phyloP scores from a whole-genome alignment of 2,329 filamentous ascomycete genomes.

The Hypoxylon sp. region DNA sequence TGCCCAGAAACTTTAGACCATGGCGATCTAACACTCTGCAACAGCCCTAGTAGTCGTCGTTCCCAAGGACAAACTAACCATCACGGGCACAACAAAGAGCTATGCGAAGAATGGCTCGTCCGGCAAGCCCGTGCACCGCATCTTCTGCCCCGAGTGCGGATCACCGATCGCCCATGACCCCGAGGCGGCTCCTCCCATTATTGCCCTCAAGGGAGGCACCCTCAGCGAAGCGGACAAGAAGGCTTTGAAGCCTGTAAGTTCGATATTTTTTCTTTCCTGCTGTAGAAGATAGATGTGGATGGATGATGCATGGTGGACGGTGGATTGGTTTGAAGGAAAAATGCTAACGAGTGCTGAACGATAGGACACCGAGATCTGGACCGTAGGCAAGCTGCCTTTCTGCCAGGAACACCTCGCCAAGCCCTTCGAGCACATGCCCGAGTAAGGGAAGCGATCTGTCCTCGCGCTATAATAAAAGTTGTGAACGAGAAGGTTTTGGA shows the following conservation, averaged over 20 bases:
- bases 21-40: slow-evolving; percentile 30
- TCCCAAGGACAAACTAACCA: slow-evolving; percentile 74
- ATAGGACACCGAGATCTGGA: slow-evolving; percentile 79
- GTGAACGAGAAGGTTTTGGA: neutral
- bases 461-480: neutral
- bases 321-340: neutral
- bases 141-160: slow-evolving; percentile 79
- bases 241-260: slow-evolving; percentile 73
- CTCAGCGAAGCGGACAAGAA: slow-evolving; percentile 76
- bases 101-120: slow-evolving; percentile 72
- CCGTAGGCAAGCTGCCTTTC: slow-evolving; percentile 77
- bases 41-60: slow-evolving; percentile 76
- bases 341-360: slow-evolving; percentile 21
- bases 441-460: slow-evolving; percentile 53
- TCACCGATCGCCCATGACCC: slow-evolving; percentile 80
- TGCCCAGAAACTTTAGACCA: neutral
- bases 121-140: slow-evolving; percentile 74
- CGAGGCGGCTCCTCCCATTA: slow-evolving; percentile 78
- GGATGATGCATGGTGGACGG: neutral
- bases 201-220: slow-evolving; percentile 77
- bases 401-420: slow-evolving; percentile 76
- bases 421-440: slow-evolving; percentile 74
- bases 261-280: neutral
- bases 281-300: neutral
- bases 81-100: slow-evolving; percentile 76